Percentiles rank a stretch among this genome's conserved stretches.
phyloP scores from a whole-genome alignment of 345 rosid species.

The Gynandropsis gynandra region DNA sequence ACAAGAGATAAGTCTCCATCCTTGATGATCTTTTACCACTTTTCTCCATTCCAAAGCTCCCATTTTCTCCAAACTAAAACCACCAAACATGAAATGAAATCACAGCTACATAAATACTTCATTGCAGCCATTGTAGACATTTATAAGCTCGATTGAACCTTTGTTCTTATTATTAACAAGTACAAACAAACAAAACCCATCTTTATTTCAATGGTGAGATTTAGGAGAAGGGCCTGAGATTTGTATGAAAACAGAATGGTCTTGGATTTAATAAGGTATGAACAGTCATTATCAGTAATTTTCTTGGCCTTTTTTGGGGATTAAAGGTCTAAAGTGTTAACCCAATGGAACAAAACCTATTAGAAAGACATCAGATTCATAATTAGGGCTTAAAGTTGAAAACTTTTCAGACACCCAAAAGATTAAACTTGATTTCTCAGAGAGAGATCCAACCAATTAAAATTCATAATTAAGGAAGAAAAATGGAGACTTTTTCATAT shows the following conservation, averaged over 20 bases:
- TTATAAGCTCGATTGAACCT: too few relatives aligned
- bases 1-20: slow-evolving; percentile 79
- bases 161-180: too few relatives aligned
- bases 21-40: slow-evolving; percentile 57
- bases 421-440: not conserved
- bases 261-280: too few relatives aligned
- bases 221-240: too few relatives aligned
- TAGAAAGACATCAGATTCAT: too few relatives aligned
- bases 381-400: too few relatives aligned
- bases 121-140: too few relatives aligned
- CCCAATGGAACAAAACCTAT: not conserved
- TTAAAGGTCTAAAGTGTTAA: not conserved
- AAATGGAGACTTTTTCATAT: not conserved
- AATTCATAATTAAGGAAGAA: not conserved
- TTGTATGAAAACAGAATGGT: too few relatives aligned
- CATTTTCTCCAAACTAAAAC: slow-evolving; percentile 64
- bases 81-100: not conserved
- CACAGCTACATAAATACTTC: not conserved
- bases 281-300: not conserved
- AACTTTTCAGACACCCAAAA: not conserved
- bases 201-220: too few relatives aligned
- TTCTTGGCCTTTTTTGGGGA: not conserved
- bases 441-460: too few relatives aligned
- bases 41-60: slow-evolving; percentile 67
- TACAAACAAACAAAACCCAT: too few relatives aligned